Conservation (phyloP, 345 rosid species). For the Arabis alpina region DNA sequence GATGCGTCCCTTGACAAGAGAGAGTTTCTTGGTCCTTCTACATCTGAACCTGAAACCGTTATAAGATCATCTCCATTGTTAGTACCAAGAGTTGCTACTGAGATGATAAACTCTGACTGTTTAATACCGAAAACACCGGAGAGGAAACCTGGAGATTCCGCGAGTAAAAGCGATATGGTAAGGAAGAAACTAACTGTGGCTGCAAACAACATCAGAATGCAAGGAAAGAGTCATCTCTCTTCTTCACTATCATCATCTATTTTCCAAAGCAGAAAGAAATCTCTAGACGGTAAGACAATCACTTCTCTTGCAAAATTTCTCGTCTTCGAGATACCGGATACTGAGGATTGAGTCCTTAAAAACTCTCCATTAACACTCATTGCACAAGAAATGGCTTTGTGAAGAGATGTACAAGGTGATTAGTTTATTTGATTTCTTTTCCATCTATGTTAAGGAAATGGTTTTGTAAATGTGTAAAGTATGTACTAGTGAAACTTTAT, state of each 20-base stretch:
- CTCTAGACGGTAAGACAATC: conserved; percentile 16
- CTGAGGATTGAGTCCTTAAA: conserved; percentile 31
- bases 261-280: conserved; percentile 24
- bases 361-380: background rate
- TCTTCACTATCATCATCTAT: conserved; percentile 32
- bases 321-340: conserved; percentile 35
- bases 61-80: conserved; percentile 20
- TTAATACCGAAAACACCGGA: conserved; percentile 11
- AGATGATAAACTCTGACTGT: background rate
- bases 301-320: conserved; percentile 35
- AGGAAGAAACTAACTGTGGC: conserved; percentile 37
- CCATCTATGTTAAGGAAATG: conserved; percentile 7
- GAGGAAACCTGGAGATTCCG: conserved; percentile 18
- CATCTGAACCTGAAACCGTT: conserved; percentile 19
- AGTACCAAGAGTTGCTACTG: conserved; percentile 11
- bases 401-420: conserved; percentile 23
- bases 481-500: background rate
- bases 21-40: conserved; percentile 27
- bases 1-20: conserved; percentile 8
- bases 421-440: background rate
- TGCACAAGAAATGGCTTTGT: conserved; percentile 7
- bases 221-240: conserved; percentile 31
- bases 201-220: conserved; percentile 44
- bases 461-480: conserved; percentile 17
- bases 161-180: conserved; percentile 10